These are phyloP conservation scores for Aspergillus diversus DNA, from an alignment of 495 filamentous ascomycete species.

Conservation along the genomic window DNA sequence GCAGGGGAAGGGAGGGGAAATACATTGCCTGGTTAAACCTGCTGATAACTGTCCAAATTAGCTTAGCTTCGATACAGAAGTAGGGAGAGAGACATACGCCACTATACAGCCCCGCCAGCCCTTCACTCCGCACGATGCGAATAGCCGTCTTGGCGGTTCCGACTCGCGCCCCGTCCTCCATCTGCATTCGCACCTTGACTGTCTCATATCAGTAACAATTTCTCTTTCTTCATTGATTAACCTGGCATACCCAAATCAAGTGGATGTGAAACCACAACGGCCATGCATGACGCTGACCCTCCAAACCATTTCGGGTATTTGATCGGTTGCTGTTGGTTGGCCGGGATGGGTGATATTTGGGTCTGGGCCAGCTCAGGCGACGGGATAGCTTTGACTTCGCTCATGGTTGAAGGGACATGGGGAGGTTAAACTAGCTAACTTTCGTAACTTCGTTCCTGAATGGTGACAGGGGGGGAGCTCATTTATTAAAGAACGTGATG, in stretches of 20 bases:
- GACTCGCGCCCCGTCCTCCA: conserved; percentile 28
- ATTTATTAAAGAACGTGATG: no score
- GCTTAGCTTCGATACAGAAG: background rate
- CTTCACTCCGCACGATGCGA: conserved; percentile 36
- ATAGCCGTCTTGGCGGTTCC: conserved; percentile 38
- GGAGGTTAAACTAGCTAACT: no score
- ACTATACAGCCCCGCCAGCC: conserved; percentile 36
- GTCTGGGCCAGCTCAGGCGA: no score
- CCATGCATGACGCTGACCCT: conserved; percentile 48
- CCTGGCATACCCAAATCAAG: conserved; percentile 41
- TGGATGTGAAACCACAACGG: conserved; percentile 46
- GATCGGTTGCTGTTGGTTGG: background rate
- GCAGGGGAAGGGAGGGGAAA: background rate
- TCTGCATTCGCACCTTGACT: conserved; percentile 44
- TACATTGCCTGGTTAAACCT: conserved; percentile 33
- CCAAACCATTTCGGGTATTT: conserved; percentile 49
- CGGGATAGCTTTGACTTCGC: no score
- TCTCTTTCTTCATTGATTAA: background rate
- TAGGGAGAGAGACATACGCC: conserved; percentile 31
- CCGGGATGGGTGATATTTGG: no score
- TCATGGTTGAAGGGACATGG: no score
- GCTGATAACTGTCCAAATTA: conserved; percentile 26
- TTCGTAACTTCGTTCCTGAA: no score
- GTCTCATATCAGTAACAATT: background rate
- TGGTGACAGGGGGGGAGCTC: no score